Conservation (phyloP, 192 early-diverging fungal species). For the Backusella australiensis region DNA sequence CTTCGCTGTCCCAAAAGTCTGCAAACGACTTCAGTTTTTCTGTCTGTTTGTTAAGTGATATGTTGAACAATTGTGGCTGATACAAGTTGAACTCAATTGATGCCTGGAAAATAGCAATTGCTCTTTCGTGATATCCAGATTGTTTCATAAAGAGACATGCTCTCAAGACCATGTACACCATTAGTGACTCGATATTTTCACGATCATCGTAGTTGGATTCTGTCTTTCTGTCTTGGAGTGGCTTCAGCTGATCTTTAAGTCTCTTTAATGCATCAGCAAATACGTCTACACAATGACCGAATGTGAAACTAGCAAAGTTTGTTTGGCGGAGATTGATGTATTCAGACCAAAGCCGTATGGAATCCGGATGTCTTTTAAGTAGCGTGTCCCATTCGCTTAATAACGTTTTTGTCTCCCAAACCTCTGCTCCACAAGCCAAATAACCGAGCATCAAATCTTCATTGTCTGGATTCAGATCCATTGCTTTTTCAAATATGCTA, state of each 20-base stretch:
- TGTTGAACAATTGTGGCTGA: constrained; percentile 19
- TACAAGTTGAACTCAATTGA: constrained; percentile 51
- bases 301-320: constrained; percentile 50
- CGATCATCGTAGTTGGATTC: constrained; percentile 19
- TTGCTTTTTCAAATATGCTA: constrained; percentile 55
- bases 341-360: constrained; percentile 51
- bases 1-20: constrained; percentile 55
- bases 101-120: constrained; percentile 47
- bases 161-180: constrained; percentile 50
- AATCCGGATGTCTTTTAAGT: constrained; percentile 31
- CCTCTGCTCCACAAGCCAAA: constrained; percentile 44
- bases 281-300: constrained; percentile 42
- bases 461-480: constrained; percentile 46
- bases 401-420: constrained; percentile 41
- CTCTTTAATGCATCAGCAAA: constrained; percentile 42
- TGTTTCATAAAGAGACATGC: constrained; percentile 51
- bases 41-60: constrained; percentile 21
- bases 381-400: constrained; percentile 55
- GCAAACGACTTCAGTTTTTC: constrained; percentile 40
- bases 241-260: not conserved
- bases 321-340: constrained; percentile 57
- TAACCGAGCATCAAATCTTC: constrained; percentile 43
- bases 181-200: constrained; percentile 42
- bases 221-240: not conserved
- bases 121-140: constrained; percentile 52